Base-by-base conservation (phyloP, 2,329 filamentous ascomycete species). In the Ophiostoma sp. region DNA sequence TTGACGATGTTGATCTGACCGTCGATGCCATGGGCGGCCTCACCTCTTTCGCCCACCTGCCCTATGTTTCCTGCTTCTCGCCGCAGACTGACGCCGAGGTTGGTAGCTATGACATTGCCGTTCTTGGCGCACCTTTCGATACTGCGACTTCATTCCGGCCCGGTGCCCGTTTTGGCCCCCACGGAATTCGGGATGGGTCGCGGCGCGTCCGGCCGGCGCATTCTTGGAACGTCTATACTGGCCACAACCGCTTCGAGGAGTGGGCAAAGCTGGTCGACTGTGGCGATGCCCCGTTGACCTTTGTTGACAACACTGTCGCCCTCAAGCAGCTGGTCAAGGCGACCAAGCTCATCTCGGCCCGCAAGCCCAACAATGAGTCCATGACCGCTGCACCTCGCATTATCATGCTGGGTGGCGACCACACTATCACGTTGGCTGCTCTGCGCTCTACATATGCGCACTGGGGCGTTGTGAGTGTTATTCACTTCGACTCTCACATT, bases 181-280 rank as follows among this genome's bases (percentile, higher is more conserved):
- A 72, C 10, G 76, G 74, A 1, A 77, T 77, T 67, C 72, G 76
- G 1, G 73, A 72, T 11, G 76, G 76, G 0, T 75, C 74, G 23
- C 75, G 76, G 67, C 73, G 76, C 39, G 74, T 75, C 15, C 68
- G 73, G 6, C 69, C 69, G 0, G 67, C 68, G 0, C 72, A 72
- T 15, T 64, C 68, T 23, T 77, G 75, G 74, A 76, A 68, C 70
- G 48, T 77, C 31, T 77, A 76, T 68, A 76, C 76, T 13, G 79
- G 76, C n/a, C 78, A 76, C 70, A 93, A 93, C 75, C 88, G 90
- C 0, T 91, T 91, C 77, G 81, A 82, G 35, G 89, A 86, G n/a
- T 93, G 90, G 89, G 89, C 90, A 0, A 87, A 81, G 17, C 83
- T 94, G 66, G 83, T 92, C 52, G 91, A 94, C 79, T 94, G 91